Percentiles rank a stretch among this genome's conserved stretches.
Evolutionary conservation across 495 filamentous ascomycete genomes (phyloP).

Genomic region (Bacidia rubella): DNA sequence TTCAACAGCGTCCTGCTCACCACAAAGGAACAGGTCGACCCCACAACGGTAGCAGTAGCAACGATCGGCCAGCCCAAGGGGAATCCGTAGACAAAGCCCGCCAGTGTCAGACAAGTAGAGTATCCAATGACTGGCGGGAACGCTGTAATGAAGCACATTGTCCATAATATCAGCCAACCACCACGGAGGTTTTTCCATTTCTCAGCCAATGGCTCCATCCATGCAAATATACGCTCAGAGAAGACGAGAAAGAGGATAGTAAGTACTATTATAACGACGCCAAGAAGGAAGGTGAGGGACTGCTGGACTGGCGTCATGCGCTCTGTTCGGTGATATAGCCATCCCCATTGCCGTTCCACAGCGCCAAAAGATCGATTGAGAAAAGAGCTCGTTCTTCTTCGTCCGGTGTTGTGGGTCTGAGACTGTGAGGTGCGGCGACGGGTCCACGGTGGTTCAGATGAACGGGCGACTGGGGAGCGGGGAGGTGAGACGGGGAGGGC

Average conservation of each 20-base stretch:
- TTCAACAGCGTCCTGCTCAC: constrained; percentile 65
- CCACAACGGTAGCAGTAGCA: constrained; percentile 61
- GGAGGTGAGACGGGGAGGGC: constrained; percentile 44
- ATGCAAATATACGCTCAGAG: constrained; percentile 61
- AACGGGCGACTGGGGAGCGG: constrained; percentile 23
- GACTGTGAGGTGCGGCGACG: constrained; percentile 31
- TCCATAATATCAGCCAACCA: constrained; percentile 72
- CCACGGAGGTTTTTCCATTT: constrained; percentile 53
- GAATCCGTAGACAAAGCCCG: constrained; percentile 90
- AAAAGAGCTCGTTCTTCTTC: constrained; percentile 25
- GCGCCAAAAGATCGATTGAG: constrained; percentile 34
- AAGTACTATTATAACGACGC: constrained; percentile 35
- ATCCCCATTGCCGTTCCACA: constrained; percentile 28
- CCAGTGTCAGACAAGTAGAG: constrained; percentile 68
- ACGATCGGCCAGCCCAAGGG: constrained; percentile 84
- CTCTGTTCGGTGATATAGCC: constrained; percentile 26
- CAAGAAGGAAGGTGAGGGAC: constrained; percentile 38
- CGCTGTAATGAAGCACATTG: constrained; percentile 58
- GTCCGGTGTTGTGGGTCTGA: constrained; percentile 7
- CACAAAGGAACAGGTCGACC: constrained; percentile 65
- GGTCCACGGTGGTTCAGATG: constrained; percentile 24
- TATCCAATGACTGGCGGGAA: constrained; percentile 92
- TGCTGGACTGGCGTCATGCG: constrained; percentile 48
- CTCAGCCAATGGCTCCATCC: constrained; percentile 53
- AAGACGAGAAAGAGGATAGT: constrained; percentile 58